Percentiles rank a stretch among this genome's conserved stretches.
These are phyloP conservation scores for Pythium periplocum DNA, from an alignment of 352 stramenopile genomes.

Conservation along the genomic window DNA sequence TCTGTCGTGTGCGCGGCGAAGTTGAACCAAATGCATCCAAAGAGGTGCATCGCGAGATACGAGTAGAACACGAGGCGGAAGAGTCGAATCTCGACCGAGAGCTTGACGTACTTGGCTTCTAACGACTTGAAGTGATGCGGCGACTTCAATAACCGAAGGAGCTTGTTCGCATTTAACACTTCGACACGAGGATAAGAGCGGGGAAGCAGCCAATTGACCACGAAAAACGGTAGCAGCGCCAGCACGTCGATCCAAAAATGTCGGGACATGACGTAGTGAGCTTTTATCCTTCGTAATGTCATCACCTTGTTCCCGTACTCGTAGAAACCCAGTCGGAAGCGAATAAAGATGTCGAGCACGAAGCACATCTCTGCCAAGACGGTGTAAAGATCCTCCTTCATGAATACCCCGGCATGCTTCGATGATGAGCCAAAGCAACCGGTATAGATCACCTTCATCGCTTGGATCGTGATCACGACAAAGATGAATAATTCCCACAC, in stretches of 20 bases:
- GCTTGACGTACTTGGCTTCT: conserved; percentile 45
- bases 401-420: conserved; percentile 8
- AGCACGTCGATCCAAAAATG: conserved; percentile 39
- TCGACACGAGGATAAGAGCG: conserved; percentile 17
- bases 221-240: conserved; percentile 35
- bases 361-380: conserved; percentile 39
- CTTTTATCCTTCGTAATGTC: conserved; percentile 30
- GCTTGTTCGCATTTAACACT: conserved; percentile 50
- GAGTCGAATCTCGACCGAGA: conserved; percentile 42
- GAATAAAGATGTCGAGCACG: conserved; percentile 42
- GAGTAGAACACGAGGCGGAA: conserved; percentile 55
- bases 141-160: conserved; percentile 45
- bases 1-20: conserved; percentile 46
- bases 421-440: conserved; percentile 33
- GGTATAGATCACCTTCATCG: conserved; percentile 38
- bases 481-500: conserved; percentile 50
- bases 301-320: conserved; percentile 67
- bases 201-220: conserved; percentile 29
- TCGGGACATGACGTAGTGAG: conserved; percentile 34
- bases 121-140: conserved; percentile 39
- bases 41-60: conserved; percentile 43
- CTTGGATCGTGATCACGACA: conserved; percentile 31
- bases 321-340: conserved; percentile 51
- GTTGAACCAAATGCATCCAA: conserved; percentile 57
- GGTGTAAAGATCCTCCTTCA: conserved; percentile 22